Percentiles rank a stretch among this genome's conserved stretches.
These are phyloP conservation scores for Macrocystidia cucumis DNA, from an alignment of 1,284 basidiomycete genomes.

Conservation along the genomic window DNA sequence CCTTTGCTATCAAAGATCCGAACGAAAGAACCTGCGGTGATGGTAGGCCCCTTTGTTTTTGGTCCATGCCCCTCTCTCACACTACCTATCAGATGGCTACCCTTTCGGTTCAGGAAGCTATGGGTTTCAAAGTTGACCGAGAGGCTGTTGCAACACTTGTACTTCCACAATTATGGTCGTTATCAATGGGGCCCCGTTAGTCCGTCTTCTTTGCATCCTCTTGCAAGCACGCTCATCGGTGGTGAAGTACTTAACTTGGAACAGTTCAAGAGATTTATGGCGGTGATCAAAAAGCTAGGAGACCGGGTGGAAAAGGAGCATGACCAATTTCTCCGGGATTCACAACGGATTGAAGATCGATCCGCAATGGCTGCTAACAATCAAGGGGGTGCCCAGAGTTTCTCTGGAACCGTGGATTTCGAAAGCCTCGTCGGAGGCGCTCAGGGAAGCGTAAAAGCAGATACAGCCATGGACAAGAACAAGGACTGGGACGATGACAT, in stretches of 20 bases:
- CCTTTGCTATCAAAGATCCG: slow-evolving; percentile 92
- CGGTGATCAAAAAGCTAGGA: slow-evolving; percentile 64
- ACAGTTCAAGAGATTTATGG: slow-evolving; percentile 91
- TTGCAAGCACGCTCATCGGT: no score
- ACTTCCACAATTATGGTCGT: slow-evolving; percentile 89
- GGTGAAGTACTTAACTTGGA: slow-evolving; percentile 84
- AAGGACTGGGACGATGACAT: slow-evolving; percentile 69
- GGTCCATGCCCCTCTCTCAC: neutral
- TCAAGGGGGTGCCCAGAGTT: slow-evolving; percentile 18
- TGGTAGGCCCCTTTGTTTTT: slow-evolving; percentile 37
- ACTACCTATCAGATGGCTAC: slow-evolving; percentile 69
- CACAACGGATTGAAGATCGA: slow-evolving; percentile 76
- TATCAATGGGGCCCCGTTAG: slow-evolving; percentile 93
- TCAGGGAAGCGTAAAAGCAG: slow-evolving; percentile 35
- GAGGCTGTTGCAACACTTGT: slow-evolving; percentile 93
- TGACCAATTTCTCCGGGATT: slow-evolving; percentile 75
- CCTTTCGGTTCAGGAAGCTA: slow-evolving; percentile 90
- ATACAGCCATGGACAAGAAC: slow-evolving; percentile 31
- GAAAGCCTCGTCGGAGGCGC: slow-evolving; percentile 64
- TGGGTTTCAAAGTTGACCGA: slow-evolving; percentile 92
- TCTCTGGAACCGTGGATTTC: slow-evolving; percentile 50
- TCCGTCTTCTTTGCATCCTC: slow-evolving; percentile 10
- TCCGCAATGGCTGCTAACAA: slow-evolving; percentile 38
- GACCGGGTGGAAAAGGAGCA: slow-evolving; percentile 85
- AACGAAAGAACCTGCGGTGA: slow-evolving; percentile 90